Conservation (phyloP, 2,329 filamentous ascomycete species). For the Pyrenophora seminiperda region DNA sequence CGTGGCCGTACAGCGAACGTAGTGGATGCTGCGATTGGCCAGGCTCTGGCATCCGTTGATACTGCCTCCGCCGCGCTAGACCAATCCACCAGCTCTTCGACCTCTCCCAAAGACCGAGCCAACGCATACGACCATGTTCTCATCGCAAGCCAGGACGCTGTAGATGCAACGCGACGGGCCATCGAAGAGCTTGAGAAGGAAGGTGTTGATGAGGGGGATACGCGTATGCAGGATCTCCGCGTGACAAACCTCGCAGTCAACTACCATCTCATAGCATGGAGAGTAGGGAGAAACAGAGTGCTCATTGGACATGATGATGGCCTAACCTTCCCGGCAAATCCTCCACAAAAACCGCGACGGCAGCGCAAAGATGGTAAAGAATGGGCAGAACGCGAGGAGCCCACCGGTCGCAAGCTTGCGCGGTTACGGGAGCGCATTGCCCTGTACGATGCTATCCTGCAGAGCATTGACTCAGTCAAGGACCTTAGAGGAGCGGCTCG, state of each 20-base stretch:
- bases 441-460: conserved; percentile 86
- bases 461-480: conserved; percentile 88
- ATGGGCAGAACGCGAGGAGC: conserved; percentile 62
- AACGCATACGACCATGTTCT: conserved; percentile 91
- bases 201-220: conserved; percentile 80
- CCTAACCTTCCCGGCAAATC: conserved; percentile 60
- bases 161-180: conserved; percentile 89
- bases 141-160: conserved; percentile 87
- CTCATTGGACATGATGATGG: conserved; percentile 85
- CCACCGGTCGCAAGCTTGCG: conserved; percentile 74
- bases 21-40: conserved; percentile 89
- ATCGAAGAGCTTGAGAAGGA: conserved; percentile 89
- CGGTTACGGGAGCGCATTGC: conserved; percentile 85
- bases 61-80: conserved; percentile 59
- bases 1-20: conserved; percentile 82
- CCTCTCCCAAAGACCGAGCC: conserved; percentile 69
- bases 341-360: conserved; percentile 59
- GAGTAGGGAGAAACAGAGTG: conserved; percentile 89
- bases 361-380: conserved; percentile 57
- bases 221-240: conserved; percentile 88
- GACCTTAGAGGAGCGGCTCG: conserved; percentile 89
- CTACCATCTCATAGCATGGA: conserved; percentile 92
- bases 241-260: conserved; percentile 92
- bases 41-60: conserved; percentile 74
- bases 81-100: conserved; percentile 48